phyloP scores from a whole-genome alignment of 148 eudicot genomes.

The Heliamphora exappendiculata region DNA sequence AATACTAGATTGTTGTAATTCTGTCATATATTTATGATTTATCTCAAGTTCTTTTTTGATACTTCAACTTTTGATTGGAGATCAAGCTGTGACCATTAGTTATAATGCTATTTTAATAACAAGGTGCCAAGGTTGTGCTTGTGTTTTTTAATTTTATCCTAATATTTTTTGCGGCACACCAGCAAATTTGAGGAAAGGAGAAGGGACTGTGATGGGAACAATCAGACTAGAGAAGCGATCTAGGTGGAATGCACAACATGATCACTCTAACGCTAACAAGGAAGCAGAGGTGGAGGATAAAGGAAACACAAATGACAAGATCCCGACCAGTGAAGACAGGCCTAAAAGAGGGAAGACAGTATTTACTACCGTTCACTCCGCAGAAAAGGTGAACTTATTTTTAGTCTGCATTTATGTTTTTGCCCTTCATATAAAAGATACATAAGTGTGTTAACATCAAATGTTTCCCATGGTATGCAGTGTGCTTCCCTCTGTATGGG shows the following conservation, averaged over 20 bases:
- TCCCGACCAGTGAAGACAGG: constrained; percentile 30
- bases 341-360: constrained; percentile 32
- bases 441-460: too few species aligned
- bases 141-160: not conserved
- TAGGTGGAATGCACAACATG: constrained; percentile 23
- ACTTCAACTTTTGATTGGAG: not conserved
- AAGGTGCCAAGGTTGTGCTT: constrained; percentile 2
- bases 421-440: not conserved
- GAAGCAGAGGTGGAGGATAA: constrained; percentile 29
- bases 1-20: not conserved
- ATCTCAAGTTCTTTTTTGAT: not conserved
- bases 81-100: not conserved
- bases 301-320: constrained; percentile 22
- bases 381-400: constrained; percentile 40
- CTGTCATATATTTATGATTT: not conserved
- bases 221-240: constrained; percentile 26
- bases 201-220: constrained; percentile 10
- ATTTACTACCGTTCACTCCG: constrained; percentile 23
- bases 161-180: constrained; percentile 4
- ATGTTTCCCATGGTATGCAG: too few species aligned
- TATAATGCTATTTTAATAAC: not conserved
- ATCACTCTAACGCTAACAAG: constrained; percentile 19
- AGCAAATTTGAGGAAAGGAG: constrained; percentile 29
- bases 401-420: not conserved
- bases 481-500: too few species aligned